phyloP scores from a whole-genome alignment of 2,329 filamentous ascomycete genomes.

The Lasiodiplodia gonubiensis region DNA sequence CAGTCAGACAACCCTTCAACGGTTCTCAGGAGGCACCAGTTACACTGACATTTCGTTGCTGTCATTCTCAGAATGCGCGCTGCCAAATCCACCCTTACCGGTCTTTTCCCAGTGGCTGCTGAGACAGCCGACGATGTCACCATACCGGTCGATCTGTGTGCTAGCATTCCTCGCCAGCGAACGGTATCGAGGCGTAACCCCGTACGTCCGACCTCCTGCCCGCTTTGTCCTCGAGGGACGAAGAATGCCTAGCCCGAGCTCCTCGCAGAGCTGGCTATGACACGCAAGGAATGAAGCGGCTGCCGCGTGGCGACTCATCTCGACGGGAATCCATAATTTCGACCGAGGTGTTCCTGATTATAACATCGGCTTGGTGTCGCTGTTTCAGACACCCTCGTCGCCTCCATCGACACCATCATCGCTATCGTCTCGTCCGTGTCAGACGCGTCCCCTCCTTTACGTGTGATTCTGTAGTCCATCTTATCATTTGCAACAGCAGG shows the following conservation, averaged over 20 bases:
- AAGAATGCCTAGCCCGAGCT: constrained; percentile 40
- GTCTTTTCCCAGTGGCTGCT: constrained; percentile 2
- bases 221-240: constrained; percentile 25
- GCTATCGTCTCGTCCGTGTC: background rate
- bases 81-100: constrained; percentile 1
- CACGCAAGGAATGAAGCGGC: constrained; percentile 41
- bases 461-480: constrained; percentile 6
- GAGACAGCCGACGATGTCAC: constrained; percentile 15
- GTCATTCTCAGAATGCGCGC: background rate
- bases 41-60: constrained; percentile 7
- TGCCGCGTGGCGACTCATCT: constrained; percentile 34
- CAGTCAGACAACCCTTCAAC: constrained; percentile 14
- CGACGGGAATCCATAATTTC: constrained; percentile 30
- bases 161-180: constrained; percentile 33
- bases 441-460: background rate
- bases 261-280: constrained; percentile 29
- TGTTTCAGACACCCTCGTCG: constrained; percentile 20
- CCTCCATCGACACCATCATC: constrained; percentile 6
- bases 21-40: background rate
- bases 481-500: constrained; percentile 16
- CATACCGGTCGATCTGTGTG: constrained; percentile 16
- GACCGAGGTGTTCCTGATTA: constrained; percentile 25
- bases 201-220: constrained; percentile 26
- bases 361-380: constrained; percentile 22
- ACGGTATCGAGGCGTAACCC: constrained; percentile 19